Evolutionary conservation across 139 green algal species (phyloP).

Genomic region (Coelastrella sp.): DNA sequence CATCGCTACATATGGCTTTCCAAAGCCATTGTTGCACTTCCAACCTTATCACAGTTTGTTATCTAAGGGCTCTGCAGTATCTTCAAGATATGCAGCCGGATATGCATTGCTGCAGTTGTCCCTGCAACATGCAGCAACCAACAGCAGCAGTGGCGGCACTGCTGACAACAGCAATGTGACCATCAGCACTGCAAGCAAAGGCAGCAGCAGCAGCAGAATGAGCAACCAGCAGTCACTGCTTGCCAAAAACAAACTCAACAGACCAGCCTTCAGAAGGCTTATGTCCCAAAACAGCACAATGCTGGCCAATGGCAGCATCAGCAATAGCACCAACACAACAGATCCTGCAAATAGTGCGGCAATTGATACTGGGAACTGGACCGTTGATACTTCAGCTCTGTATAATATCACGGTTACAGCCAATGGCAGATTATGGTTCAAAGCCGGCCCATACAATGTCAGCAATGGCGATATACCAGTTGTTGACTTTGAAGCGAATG

Average conservation of each 20-base stretch:
- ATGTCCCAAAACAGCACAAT: too few relatives aligned
- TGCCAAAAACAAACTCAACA: too few relatives aligned
- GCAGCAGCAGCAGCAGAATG: background rate
- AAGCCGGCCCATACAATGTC: background rate
- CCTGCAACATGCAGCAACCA: background rate
- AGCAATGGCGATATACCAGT: background rate
- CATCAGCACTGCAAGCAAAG: background rate
- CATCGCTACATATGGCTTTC: conserved; percentile 30
- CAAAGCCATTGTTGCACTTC: conserved; percentile 44
- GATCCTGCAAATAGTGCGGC: background rate
- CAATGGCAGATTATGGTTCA: conserved; percentile 18
- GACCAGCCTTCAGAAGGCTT: too few relatives aligned
- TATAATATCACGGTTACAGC: background rate
- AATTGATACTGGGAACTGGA: background rate
- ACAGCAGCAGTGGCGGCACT: background rate
- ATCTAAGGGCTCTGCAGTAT: background rate
- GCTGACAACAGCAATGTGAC: background rate
- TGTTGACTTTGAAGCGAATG: conserved; percentile 15
- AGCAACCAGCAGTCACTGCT: background rate
- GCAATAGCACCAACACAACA: background rate
- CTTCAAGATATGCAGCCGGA: background rate
- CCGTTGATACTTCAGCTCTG: background rate
- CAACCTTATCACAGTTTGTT: conserved; percentile 13
- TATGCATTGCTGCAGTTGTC: background rate
- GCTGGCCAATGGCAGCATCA: background rate